A percentile compares a stretch with the other conserved stretches of the same genome.
phyloP scores from a whole-genome alignment of 2,329 filamentous ascomycete genomes.

The Boeremia lycopersici region DNA sequence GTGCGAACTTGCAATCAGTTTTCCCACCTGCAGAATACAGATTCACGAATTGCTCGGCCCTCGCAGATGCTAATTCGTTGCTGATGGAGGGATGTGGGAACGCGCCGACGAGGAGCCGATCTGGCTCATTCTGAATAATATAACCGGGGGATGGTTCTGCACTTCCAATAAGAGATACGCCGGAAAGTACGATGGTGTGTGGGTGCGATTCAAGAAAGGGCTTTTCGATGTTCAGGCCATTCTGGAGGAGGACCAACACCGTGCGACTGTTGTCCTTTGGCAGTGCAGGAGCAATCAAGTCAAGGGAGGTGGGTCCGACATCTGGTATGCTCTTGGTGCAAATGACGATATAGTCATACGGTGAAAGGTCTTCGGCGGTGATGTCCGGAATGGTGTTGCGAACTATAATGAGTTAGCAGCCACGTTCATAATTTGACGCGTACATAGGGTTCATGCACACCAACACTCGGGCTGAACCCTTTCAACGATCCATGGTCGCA shows the following conservation, averaged over 20 bases:
- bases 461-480: conserved; percentile 55
- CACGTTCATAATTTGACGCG: background rate
- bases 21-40: conserved; percentile 57
- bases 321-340: conserved; percentile 66
- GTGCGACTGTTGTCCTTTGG: conserved; percentile 55
- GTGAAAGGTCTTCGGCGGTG: conserved; percentile 33
- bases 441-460: conserved; percentile 34
- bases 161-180: conserved; percentile 60
- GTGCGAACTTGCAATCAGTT: conserved; percentile 51
- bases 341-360: conserved; percentile 63
- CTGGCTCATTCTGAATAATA: conserved; percentile 60
- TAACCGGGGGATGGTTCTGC: conserved; percentile 55
- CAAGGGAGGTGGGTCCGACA: conserved; percentile 54
- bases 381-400: conserved; percentile 57
- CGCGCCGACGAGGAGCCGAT: conserved; percentile 58
- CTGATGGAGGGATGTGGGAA: conserved; percentile 51
- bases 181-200: conserved; percentile 58
- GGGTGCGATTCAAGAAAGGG: conserved; percentile 60
- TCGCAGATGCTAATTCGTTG: conserved; percentile 26
- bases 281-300: conserved; percentile 60
- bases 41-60: conserved; percentile 52
- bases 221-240: conserved; percentile 68
- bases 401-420: conserved; percentile 44
- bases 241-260: conserved; percentile 64
- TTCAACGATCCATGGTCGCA: conserved; percentile 60